Conservation (phyloP, 306 rosid species). For the Quercus robur region DNA sequence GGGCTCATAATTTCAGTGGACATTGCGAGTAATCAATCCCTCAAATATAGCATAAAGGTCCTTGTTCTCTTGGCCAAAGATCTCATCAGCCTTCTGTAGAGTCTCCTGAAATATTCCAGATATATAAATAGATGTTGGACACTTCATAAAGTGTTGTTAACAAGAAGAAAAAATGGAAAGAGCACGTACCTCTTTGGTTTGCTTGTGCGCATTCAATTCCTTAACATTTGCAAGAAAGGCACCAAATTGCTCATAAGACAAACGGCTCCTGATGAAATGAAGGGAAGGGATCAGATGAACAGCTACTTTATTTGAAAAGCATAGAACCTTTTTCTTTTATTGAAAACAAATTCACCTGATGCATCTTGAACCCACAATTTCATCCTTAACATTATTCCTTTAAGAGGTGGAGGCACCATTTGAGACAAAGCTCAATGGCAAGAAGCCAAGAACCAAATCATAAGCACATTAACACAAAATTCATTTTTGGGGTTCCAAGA, state of each 20-base stretch:
- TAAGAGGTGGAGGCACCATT: too few relatives aligned
- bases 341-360: too few relatives aligned
- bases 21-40: conserved; percentile 81
- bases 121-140: background rate
- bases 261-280: conserved; percentile 67
- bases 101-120: conserved; percentile 63
- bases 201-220: conserved; percentile 89
- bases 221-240: conserved; percentile 90
- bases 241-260: conserved; percentile 94
- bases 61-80: conserved; percentile 85
- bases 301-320: background rate
- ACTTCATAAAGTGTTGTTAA: background rate
- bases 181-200: conserved; percentile 68
- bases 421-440: too few relatives aligned
- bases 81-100: conserved; percentile 82
- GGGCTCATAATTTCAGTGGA: conserved; percentile 32
- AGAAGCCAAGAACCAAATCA: background rate
- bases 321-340: background rate
- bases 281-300: background rate
- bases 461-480: background rate
- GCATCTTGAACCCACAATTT: too few relatives aligned
- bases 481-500: background rate
- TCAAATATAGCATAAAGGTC: conserved; percentile 80
- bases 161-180: background rate
- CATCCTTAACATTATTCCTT: too few relatives aligned